phyloP scores from a whole-genome alignment of 139 green algal species.

The Picochlorum sp. region DNA sequence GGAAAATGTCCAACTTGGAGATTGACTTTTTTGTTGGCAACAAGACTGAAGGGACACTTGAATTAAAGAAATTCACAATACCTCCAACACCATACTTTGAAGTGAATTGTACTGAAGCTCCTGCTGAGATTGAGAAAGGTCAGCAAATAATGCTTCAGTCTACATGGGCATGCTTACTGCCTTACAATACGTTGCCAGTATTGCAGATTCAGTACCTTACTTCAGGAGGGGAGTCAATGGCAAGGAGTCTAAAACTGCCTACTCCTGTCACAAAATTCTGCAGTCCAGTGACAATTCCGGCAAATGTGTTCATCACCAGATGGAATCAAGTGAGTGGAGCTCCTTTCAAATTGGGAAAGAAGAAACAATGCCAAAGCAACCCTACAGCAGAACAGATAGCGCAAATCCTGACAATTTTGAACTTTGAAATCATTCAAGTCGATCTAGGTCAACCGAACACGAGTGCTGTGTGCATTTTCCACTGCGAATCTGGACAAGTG shows the following conservation, averaged over 20 bases:
- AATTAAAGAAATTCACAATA: constrained; percentile 17
- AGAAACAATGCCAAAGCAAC: constrained; percentile 18
- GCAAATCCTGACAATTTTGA: background rate
- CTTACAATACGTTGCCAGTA: constrained; percentile 32
- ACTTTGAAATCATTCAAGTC: constrained; percentile 14
- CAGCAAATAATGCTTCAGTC: constrained; percentile 47
- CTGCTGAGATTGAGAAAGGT: constrained; percentile 29
- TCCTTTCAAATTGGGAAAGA: constrained; percentile 43
- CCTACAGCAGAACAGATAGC: background rate
- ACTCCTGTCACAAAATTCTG: constrained; percentile 60
- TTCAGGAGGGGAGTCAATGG: constrained; percentile 3
- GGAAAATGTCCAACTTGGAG: constrained; percentile 35
- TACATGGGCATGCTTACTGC: constrained; percentile 33
- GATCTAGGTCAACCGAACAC: constrained; percentile 25
- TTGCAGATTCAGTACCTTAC: constrained; percentile 50
- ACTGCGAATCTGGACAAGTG: constrained; percentile 4
- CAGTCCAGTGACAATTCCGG: constrained; percentile 40
- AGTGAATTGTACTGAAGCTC: constrained; percentile 37
- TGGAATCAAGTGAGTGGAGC: constrained; percentile 55
- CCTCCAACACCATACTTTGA: constrained; percentile 33
- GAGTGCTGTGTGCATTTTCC: constrained; percentile 24
- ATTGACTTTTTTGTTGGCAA: constrained; percentile 85
- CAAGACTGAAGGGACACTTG: constrained; percentile 54
- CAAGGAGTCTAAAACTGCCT: constrained; percentile 46
- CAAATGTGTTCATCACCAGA: constrained; percentile 64